Conservation (phyloP, 768 basidiomycete genomes). For the Macrolepiota dolichaula region DNA sequence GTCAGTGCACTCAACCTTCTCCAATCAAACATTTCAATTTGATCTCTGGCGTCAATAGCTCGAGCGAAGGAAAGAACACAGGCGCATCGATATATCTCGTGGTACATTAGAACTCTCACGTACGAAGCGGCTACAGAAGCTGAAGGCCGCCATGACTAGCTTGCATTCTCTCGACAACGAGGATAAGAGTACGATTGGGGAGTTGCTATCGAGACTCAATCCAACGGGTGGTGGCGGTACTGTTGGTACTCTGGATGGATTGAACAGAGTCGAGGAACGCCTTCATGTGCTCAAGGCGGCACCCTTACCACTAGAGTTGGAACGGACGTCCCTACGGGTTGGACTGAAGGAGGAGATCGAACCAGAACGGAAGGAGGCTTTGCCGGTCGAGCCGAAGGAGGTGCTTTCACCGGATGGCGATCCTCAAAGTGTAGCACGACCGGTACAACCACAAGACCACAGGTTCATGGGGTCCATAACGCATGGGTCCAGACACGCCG, state of each 20-base stretch:
- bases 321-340: too few species aligned
- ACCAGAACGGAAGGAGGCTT: too few species aligned
- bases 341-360: too few species aligned
- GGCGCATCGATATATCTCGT: constrained; percentile 6
- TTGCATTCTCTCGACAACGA: not conserved
- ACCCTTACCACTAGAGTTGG: constrained; percentile 42
- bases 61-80: constrained; percentile 7
- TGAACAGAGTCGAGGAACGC: constrained; percentile 11
- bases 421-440: not conserved
- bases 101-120: constrained; percentile 9
- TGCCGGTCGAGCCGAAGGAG: too few species aligned
- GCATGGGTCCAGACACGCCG: not conserved
- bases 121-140: constrained; percentile 9
- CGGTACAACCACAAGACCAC: not conserved
- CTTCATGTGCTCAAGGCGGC: constrained; percentile 16
- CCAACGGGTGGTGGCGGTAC: not conserved
- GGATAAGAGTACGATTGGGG: constrained; percentile 1
- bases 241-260: constrained; percentile 6
- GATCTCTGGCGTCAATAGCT: not conserved
- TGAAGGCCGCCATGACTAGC: constrained; percentile 7
- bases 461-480: not conserved
- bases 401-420: not conserved
- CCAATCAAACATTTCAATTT: not conserved
- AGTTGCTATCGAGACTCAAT: constrained; percentile 3
- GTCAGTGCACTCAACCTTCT: constrained; percentile 30